Evolutionary conservation across 2,329 filamentous ascomycete species (phyloP).

Genomic region (Didymella lethalis): DNA sequence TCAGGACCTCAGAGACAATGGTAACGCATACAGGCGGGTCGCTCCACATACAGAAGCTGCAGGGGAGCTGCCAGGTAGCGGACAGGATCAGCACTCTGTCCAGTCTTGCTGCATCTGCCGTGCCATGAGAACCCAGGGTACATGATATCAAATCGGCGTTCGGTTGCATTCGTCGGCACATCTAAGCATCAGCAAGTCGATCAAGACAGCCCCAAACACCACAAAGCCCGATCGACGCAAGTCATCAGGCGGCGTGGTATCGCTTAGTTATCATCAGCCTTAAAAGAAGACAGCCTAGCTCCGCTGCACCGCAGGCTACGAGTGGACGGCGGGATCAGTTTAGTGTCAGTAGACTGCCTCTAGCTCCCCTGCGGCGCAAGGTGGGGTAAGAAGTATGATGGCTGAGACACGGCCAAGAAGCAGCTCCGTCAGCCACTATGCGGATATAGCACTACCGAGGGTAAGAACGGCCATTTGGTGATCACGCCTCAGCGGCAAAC

Average conservation of each 20-base stretch:
- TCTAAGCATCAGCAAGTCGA: not conserved
- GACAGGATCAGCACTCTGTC: conserved; percentile 2
- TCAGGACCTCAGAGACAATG: conserved; percentile 6
- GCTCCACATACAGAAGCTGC: conserved; percentile 11
- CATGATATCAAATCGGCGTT: not conserved
- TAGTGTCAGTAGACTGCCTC: not conserved
- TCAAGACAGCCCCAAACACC: not conserved
- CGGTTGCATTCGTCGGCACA: conserved; percentile 4
- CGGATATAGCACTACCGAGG: conserved; percentile 14
- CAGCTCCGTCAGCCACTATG: conserved; percentile 6
- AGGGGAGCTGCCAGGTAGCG: conserved; percentile 7
- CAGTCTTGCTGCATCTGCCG: not conserved
- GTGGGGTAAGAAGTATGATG: conserved; percentile 19
- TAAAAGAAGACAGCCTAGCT: conserved; percentile 4
- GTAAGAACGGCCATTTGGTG: conserved; percentile 6
- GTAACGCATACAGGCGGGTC: conserved; percentile 14
- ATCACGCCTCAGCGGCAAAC: conserved; percentile 5
- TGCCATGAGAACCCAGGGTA: not conserved
- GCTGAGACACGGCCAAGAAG: conserved; percentile 17
- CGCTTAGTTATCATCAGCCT: not conserved
- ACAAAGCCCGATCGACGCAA: not conserved
- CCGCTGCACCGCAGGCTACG: not conserved
- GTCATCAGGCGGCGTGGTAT: not conserved
- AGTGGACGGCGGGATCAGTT: not conserved
- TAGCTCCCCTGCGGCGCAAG: conserved; percentile 21